Base-by-base conservation (phyloP, 352 stramenopile genomes). In the Phytopythium boreale region DNA sequence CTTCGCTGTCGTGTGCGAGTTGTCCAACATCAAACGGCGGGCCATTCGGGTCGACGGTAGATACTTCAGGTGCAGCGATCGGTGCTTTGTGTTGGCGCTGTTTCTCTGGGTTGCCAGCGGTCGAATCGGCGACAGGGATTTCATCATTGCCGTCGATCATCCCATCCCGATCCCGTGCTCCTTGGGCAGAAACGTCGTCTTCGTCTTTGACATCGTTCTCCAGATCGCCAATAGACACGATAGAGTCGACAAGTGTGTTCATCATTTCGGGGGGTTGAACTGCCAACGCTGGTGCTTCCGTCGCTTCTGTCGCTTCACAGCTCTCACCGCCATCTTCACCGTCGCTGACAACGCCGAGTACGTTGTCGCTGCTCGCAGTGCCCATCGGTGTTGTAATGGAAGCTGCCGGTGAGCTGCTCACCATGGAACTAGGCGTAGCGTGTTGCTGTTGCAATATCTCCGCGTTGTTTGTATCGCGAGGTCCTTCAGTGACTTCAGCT, bases 1-100 rank as follows among this genome's bases (percentile, higher is more conserved):
- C 53, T 2, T 49, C 34, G 59, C 71, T 37, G 56, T 62, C 56
- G 52, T 26, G 17, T 36, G 31, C 56, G 68, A 47, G 49, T 22
- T 62, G 52, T 26, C 3, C 22, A 8, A 34, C 24, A 5, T 9
- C 46, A 34, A 53, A 19, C 2, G n/a, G 15, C 11, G 43, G 9
- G 1, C 2, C n/a, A 24, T 15, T 26, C 22, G 43, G 6, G 19
- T 53, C 46, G 22, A 34, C 22, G 46, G 4, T 19, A 26, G 22
- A 31, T 53, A 53, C 46, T 19, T 50, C 34, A 7, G 31, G 3
- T 36, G 3, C 8, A 8, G 10, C 10, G 34, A 15, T 39, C 34
- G 10, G 34, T 39, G 10, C 34, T 14, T 39, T 20, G 7, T 0
- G 43, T 11, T 50, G 43, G 4, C 8, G 43, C 14, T 50, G 8